Evolutionary conservation across 148 eudicot species (phyloP).

Genomic region (Rhododendron kiyosumense): DNA sequence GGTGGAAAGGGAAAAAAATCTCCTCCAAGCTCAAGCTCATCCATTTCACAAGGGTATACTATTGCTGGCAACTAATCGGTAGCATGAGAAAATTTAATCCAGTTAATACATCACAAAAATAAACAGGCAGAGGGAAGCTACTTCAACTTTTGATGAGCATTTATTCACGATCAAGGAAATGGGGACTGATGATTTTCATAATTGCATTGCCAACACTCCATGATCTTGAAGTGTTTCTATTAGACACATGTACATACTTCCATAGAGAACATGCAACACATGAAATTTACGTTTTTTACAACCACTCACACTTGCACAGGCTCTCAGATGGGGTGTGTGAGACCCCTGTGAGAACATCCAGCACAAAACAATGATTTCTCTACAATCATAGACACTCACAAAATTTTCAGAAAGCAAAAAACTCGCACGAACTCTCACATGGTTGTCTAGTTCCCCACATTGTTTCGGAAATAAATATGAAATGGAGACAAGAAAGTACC

Average conservation of each 20-base stretch:
- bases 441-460: neutral
- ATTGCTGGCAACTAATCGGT: neutral
- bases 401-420: too few species aligned
- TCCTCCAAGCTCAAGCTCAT: neutral
- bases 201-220: neutral
- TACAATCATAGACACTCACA: neutral
- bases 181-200: neutral
- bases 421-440: neutral
- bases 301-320: neutral
- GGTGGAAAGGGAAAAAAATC: neutral
- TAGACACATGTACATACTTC: neutral
- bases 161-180: neutral
- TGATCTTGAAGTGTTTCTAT: neutral
- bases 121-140: neutral
- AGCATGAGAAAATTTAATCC: neutral
- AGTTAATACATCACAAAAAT: neutral
- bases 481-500: slow-evolving; percentile 28
- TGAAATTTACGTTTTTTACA: neutral
- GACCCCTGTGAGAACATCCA: neutral
- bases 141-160: neutral
- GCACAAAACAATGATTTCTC: neutral
- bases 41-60: neutral
- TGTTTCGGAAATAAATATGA: neutral
- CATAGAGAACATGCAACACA: neutral
- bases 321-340: neutral